Conservation (phyloP, 257 asterid genomes). For the Anisodus acutangulus region DNA sequence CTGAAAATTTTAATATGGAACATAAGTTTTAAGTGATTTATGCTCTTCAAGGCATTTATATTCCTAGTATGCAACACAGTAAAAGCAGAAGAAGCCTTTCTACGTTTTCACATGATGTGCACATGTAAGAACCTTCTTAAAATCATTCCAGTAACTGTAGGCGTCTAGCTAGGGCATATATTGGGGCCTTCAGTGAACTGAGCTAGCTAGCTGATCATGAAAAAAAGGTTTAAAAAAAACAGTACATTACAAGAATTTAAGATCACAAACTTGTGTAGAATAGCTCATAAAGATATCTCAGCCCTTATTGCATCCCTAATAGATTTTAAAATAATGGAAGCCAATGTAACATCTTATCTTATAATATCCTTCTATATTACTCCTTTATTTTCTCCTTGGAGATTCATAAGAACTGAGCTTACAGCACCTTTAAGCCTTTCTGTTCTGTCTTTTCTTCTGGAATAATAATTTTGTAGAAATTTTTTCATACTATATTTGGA, state of each 20-base stretch:
- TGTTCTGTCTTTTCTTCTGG: too few species aligned
- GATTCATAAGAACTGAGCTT: neutral
- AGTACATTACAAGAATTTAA: neutral
- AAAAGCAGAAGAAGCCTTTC: neutral
- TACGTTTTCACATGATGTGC: neutral
- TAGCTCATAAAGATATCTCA: too few species aligned
- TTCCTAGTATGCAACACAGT: neutral
- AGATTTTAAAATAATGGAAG: too few species aligned
- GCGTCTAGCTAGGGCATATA: neutral
- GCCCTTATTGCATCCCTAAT: too few species aligned
- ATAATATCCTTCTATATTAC: too few species aligned
- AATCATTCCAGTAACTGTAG: neutral
- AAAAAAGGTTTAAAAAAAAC: too few species aligned
- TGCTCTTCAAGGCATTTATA: neutral
- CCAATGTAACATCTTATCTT: too few species aligned
- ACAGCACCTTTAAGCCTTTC: neutral
- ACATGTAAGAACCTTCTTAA: neutral
- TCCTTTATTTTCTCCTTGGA: neutral
- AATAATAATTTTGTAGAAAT: too few species aligned
- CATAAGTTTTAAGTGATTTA: neutral
- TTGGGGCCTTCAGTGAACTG: neutral
- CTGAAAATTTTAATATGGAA: neutral
- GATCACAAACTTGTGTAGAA: neutral
- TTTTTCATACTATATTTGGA: too few species aligned
- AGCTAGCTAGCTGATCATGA: too few species aligned